These are phyloP conservation scores for Fomitopsis schrenkii DNA, from an alignment of 1,284 basidiomycete species.

Conservation along the genomic window DNA sequence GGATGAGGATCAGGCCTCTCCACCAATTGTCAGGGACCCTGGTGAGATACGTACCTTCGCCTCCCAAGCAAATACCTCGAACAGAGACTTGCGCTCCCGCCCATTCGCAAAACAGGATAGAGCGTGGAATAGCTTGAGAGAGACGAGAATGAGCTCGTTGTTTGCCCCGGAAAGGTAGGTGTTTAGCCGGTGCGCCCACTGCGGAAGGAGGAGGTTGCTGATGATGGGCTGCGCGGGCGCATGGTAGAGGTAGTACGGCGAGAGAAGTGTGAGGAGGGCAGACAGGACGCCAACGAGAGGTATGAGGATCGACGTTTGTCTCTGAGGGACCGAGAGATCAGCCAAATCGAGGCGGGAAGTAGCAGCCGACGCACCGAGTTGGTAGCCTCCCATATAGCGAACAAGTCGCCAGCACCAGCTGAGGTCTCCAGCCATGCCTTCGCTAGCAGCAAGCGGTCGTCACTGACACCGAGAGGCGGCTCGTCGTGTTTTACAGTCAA, in stretches of 20 bases:
- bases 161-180: conserved; percentile 53
- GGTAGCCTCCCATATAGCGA: conserved; percentile 54
- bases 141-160: conserved; percentile 58
- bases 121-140: conserved; percentile 57
- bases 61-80: conserved; percentile 74
- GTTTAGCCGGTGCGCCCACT: conserved; percentile 52
- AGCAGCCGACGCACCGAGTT: conserved; percentile 37
- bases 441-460: conserved; percentile 53
- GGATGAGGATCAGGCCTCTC: no score
- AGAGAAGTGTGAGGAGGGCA: conserved; percentile 52
- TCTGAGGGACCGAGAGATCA: conserved; percentile 24
- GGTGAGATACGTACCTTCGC: conserved; percentile 45
- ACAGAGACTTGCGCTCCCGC: conserved; percentile 51
- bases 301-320: conserved; percentile 40
- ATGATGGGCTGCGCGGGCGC: conserved; percentile 54
- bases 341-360: neutral
- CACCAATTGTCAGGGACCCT: no score
- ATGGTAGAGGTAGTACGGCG: conserved; percentile 64
- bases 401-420: conserved; percentile 55
- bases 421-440: conserved; percentile 57
- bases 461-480: conserved; percentile 41
- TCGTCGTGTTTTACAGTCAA: conserved; percentile 45
- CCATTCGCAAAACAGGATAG: conserved; percentile 64
- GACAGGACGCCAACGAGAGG: conserved; percentile 51
- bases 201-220: conserved; percentile 49